Evolutionary conservation across 2,329 filamentous ascomycete genomes (phyloP).

Genomic region (Lasiodiplodia citricola): DNA sequence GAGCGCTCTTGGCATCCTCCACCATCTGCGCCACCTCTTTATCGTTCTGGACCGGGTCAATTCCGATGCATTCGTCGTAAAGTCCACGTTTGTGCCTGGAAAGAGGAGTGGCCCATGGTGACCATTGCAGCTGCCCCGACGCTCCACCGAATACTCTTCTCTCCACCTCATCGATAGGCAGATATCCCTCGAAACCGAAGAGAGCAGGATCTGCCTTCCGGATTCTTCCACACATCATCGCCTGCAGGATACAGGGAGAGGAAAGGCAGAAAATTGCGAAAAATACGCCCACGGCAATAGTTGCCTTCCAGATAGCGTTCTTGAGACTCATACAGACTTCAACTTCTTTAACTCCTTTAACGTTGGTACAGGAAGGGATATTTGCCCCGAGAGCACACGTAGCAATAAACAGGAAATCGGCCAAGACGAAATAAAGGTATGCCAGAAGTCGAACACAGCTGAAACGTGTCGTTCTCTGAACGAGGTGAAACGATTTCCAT

Average conservation of each 20-base stretch:
- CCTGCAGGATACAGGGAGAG: too few relatives aligned
- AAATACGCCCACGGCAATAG: too few relatives aligned
- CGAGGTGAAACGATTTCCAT: constrained; percentile 49
- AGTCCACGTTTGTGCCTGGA: constrained; percentile 39
- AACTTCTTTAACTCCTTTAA: too few relatives aligned
- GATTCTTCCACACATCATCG: neutral
- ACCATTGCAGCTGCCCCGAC: constrained; percentile 44
- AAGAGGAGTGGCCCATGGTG: constrained; percentile 38
- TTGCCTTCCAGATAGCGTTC: too few relatives aligned
- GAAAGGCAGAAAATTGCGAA: too few relatives aligned
- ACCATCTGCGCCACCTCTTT: constrained; percentile 34
- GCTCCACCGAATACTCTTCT: constrained; percentile 43
- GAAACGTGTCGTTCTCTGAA: constrained; percentile 35
- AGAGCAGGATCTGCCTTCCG: constrained; percentile 28
- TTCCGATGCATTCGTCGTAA: constrained; percentile 39
- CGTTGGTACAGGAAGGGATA: too few relatives aligned
- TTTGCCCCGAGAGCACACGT: too few relatives aligned
- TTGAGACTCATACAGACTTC: too few relatives aligned
- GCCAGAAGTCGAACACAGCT: constrained; percentile 40
- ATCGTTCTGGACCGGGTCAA: constrained; percentile 39
- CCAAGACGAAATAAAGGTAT: neutral
- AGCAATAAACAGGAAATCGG: neutral
- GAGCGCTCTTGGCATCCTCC: constrained; percentile 29
- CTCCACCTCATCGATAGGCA: constrained; percentile 41
- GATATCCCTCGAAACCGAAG: constrained; percentile 51